Evolutionary conservation across 768 basidiomycete genomes (phyloP), one percentile per base, ranked within the genome.

Genomic region (Suillus plorans): DNA sequence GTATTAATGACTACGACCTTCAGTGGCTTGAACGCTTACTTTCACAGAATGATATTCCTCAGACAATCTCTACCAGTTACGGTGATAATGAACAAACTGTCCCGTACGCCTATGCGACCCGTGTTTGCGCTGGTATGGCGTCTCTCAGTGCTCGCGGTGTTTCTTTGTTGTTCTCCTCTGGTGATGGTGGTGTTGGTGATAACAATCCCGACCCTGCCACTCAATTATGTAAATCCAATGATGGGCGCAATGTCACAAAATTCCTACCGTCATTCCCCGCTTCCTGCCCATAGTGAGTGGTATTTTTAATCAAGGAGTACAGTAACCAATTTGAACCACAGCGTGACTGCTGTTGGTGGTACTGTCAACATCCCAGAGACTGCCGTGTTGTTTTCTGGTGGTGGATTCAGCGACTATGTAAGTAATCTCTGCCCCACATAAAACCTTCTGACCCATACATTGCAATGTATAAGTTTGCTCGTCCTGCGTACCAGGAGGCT

Each of bases 71-170:
- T 0, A 91, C 89, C 0, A 89, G 87, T 67, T 92, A 92, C 70
- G 88, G 82, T 4, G 90, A 92, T 56, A 82, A 85, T 64, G 91
- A 92, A 63, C 89, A 89, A 71, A 86, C 89, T 86, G 87, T 91
- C 28, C 88, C 90, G n/a, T 61, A 72, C 60, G 78, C 73, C 62
- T 89, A 82, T 68, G 88, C 89, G 12, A 67, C 44, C n/a, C 84
- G 88, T 56, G 82, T 83, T 28, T 92, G 91, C 71, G 64, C 68
- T 5, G 80, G 78, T 10, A 86, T 92, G 61, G 89, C 88, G 20
- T 81, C 85, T 66, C 83, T 92, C 14, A 88, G 89, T 64, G 84
- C 80, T 59, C 85, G 89, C 2, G 91, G 91, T 20, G 79, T 87
- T 20, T 86, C 89, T 9, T 50, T 92, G 18, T 70, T 86, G 45